These are phyloP conservation scores for Xanthoconium separans DNA, from an alignment of 1,284 basidiomycete species.

Conservation along the genomic window DNA sequence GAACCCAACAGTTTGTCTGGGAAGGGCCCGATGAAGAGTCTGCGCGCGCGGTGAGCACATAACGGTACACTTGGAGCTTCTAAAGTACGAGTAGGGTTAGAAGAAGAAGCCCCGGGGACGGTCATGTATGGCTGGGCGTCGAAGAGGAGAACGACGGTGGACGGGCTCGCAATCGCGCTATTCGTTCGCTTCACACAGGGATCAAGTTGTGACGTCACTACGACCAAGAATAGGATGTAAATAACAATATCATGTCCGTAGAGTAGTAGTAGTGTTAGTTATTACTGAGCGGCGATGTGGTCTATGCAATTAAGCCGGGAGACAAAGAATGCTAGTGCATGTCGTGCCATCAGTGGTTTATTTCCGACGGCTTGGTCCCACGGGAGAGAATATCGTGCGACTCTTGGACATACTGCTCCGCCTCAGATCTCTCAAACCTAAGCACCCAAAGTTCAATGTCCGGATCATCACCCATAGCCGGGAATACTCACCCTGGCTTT, in stretches of 20 bases:
- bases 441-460: slow-evolving; percentile 13
- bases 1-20: slow-evolving; percentile 50
- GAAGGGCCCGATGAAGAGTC: slow-evolving; percentile 65
- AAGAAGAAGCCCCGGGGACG: background rate
- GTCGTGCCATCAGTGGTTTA: slow-evolving; percentile 25
- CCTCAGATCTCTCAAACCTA: slow-evolving; percentile 77
- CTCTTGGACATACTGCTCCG: slow-evolving; percentile 61
- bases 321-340: slow-evolving; percentile 2
- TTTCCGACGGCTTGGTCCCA: slow-evolving; percentile 20
- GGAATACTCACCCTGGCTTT: slow-evolving; percentile 61
- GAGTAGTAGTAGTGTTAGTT: background rate
- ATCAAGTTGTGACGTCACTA: slow-evolving; percentile 23
- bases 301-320: slow-evolving; percentile 16
- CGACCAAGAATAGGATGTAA: background rate
- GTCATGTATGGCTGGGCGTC: slow-evolving; percentile 8
- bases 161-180: background rate
- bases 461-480: background rate
- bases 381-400: slow-evolving; percentile 48
- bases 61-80: background rate
- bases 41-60: slow-evolving; percentile 25
- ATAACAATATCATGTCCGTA: background rate
- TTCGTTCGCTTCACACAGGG: slow-evolving; percentile 2
- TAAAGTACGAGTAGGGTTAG: background rate
- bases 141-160: background rate
- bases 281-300: slow-evolving; percentile 23